Conservation (phyloP, 2,329 filamentous ascomycete species). For the Beauveria pseudobassiana region DNA sequence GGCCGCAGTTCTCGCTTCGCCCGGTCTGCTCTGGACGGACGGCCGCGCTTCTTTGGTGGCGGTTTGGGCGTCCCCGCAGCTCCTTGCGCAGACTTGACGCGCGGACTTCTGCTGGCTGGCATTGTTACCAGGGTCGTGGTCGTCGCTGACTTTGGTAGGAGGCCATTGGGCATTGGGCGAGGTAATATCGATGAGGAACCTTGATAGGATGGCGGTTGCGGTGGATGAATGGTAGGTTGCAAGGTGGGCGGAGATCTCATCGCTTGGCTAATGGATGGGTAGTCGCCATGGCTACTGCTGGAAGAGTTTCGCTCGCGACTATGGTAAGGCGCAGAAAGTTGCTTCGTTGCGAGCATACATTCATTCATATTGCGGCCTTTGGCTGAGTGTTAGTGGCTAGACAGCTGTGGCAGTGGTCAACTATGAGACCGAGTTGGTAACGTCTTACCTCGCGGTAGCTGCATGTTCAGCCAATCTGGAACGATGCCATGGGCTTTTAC, state of each 20-base stretch:
- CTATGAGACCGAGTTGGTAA: background rate
- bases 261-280: background rate
- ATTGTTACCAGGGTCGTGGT: background rate
- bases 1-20: constrained; percentile 24
- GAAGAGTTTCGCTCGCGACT: constrained; percentile 21
- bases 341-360: constrained; percentile 33
- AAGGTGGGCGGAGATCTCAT: constrained; percentile 9
- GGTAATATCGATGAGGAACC: constrained; percentile 1
- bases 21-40: constrained; percentile 38
- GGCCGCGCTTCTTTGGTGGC: constrained; percentile 35
- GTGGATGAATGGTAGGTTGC: constrained; percentile 17
- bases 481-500: constrained; percentile 33
- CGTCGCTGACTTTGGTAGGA: background rate
- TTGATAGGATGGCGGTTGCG: background rate
- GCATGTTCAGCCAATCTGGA: constrained; percentile 41
- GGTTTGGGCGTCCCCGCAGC: constrained; percentile 2
- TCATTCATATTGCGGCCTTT: constrained; percentile 41
- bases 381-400: constrained; percentile 8
- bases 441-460: constrained; percentile 37
- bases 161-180: constrained; percentile 9
- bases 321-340: constrained; percentile 25
- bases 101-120: background rate
- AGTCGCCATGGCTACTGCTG: constrained; percentile 6
- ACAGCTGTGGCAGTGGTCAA: too few relatives aligned
- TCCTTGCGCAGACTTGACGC: background rate